A percentile compares a stretch with the other conserved stretches of the same genome.
These are phyloP conservation scores for Eucalyptus coolabah DNA, from an alignment of 345 rosid genomes.

Conservation along the genomic window DNA sequence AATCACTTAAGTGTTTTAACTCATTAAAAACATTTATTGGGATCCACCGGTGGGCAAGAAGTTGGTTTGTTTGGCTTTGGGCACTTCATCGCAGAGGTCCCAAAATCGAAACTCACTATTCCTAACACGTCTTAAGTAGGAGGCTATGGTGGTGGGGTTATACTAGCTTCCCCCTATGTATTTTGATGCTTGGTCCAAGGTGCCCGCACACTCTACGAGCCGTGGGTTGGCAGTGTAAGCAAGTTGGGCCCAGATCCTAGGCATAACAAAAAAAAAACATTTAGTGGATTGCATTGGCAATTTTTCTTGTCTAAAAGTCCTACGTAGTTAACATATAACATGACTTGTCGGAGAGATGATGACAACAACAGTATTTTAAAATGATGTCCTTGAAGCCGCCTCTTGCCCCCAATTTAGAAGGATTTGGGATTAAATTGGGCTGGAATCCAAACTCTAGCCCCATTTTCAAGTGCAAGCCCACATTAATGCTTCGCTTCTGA, in stretches of 20 bases:
- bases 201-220: too few relatives aligned
- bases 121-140: too few relatives aligned
- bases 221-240: too few relatives aligned
- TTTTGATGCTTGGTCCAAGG: too few relatives aligned
- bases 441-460: neutral
- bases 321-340: too few relatives aligned
- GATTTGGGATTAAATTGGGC: neutral
- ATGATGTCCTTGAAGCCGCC: neutral
- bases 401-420: neutral
- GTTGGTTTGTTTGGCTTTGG: too few relatives aligned
- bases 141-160: accelerated
- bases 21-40: neutral
- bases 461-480: neutral
- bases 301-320: neutral
- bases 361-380: neutral
- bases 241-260: too few relatives aligned
- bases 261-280: too few relatives aligned
- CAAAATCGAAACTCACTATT: accelerated
- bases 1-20: neutral
- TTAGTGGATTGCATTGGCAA: neutral
- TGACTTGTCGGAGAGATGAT: neutral
- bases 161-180: too few relatives aligned
- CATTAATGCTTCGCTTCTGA: neutral
- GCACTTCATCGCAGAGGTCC: too few relatives aligned
- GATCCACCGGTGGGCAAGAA: accelerated